phyloP scores from a whole-genome alignment of 768 basidiomycete genomes.

The Tylopilus intermedius region DNA sequence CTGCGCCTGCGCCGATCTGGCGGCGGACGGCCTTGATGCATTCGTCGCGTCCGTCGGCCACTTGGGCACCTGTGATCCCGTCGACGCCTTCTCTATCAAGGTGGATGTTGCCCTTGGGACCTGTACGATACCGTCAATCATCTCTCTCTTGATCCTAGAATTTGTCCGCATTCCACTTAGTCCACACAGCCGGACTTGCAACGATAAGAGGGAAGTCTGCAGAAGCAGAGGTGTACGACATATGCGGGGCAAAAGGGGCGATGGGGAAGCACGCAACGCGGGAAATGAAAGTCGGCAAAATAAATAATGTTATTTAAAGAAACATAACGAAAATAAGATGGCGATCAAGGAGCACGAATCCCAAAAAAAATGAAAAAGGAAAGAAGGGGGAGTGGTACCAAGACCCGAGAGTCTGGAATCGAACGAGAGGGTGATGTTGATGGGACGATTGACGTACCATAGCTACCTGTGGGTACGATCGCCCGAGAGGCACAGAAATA shows the following conservation, averaged over 20 bases:
- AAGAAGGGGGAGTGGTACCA: not conserved
- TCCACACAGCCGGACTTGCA: conserved; percentile 12
- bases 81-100: conserved; percentile 49
- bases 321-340: not conserved
- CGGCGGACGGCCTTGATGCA: conserved; percentile 52
- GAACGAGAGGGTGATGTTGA: not conserved
- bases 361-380: not conserved
- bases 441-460: not conserved
- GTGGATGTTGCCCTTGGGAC: conserved; percentile 47
- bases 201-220: conserved; percentile 9
- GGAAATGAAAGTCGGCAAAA: not conserved
- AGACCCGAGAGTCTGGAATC: not conserved
- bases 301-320: not conserved
- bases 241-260: not conserved
- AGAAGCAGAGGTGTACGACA: not conserved
- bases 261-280: not conserved
- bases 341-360: not conserved
- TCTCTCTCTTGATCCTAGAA: not conserved
- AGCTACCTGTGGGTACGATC: not conserved
- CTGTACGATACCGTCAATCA: conserved; percentile 27
- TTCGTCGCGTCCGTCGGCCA: conserved; percentile 52
- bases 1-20: conserved; percentile 52
- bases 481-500: not conserved
- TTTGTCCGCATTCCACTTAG: not conserved
- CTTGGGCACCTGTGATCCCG: conserved; percentile 52